These are phyloP conservation scores for Simplicillium sp. DNA, from an alignment of 2,329 filamentous ascomycete genomes.

Conservation along the genomic window DNA sequence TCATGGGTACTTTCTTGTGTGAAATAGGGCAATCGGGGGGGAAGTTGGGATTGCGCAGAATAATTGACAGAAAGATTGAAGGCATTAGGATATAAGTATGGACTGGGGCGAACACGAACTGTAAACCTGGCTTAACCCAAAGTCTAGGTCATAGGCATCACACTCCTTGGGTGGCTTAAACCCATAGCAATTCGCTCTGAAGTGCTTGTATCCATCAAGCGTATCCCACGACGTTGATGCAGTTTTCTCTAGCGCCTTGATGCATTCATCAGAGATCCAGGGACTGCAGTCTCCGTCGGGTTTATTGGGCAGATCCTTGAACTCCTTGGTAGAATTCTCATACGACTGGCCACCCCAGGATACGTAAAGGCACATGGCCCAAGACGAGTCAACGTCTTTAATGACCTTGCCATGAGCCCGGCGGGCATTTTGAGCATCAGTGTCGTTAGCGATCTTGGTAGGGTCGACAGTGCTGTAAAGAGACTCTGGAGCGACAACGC, in stretches of 20 bases:
- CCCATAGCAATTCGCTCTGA: not conserved
- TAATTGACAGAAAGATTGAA: too few species aligned
- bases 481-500: constrained; percentile 1
- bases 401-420: not conserved
- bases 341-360: not conserved
- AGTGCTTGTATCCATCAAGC: not conserved
- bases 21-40: too few species aligned
- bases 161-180: constrained; percentile 2
- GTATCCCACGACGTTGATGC: not conserved
- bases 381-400: not conserved
- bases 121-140: not conserved
- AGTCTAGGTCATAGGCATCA: not conserved
- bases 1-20: too few species aligned
- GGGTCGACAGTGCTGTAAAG: constrained; percentile 1
- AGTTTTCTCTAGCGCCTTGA: constrained; percentile 1
- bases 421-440: not conserved
- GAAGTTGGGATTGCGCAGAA: too few species aligned
- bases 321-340: not conserved
- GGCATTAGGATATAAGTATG: not conserved
- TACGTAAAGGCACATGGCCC: constrained; percentile 2
- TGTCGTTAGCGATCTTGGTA: not conserved
- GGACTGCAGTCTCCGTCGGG: constrained; percentile 2
- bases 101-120: not conserved
- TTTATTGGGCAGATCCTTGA: not conserved
- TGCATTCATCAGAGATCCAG: not conserved